Conservation (phyloP, 192 early-diverging fungal species). For the Dissophora globulifera region DNA sequence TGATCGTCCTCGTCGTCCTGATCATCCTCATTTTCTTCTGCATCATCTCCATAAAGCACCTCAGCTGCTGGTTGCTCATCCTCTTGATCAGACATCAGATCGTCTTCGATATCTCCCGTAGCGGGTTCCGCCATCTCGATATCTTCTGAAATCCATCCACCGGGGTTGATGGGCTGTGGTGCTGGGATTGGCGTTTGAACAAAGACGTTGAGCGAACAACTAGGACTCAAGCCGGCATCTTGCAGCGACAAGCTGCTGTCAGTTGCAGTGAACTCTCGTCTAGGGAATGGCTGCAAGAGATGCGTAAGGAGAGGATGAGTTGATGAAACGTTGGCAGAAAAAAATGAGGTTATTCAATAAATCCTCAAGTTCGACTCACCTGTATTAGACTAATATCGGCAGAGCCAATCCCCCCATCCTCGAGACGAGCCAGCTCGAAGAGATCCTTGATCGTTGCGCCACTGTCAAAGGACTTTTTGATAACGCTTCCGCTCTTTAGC, state of each 20-base stretch:
- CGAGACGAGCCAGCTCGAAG: constrained; percentile 32
- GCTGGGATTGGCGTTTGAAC: constrained; percentile 36
- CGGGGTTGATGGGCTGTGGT: constrained; percentile 31
- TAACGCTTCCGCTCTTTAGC: constrained; percentile 31
- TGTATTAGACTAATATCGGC: constrained; percentile 48
- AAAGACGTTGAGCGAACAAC: constrained; percentile 48
- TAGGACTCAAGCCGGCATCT: constrained; percentile 29
- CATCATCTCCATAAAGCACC: not conserved
- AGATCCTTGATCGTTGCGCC: constrained; percentile 22
- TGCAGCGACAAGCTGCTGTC: constrained; percentile 25
- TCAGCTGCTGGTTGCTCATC: too few relatives aligned
- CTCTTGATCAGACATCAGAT: not conserved
- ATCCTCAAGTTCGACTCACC: too few relatives aligned
- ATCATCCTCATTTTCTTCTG: constrained; percentile 1
- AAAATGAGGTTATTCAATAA: too few relatives aligned
- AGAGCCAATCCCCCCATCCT: constrained; percentile 35
- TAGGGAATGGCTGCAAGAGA: constrained; percentile 32
- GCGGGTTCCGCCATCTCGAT: constrained; percentile 20
- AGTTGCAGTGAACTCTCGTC: constrained; percentile 24
- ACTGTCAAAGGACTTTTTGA: constrained; percentile 21
- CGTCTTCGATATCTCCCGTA: constrained; percentile 3
- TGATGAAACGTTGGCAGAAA: not conserved
- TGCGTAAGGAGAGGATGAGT: not conserved
- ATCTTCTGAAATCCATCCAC: constrained; percentile 21
- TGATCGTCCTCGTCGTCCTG: constrained; percentile 1